Evolutionary conservation across 2,329 filamentous ascomycete species (phyloP), one percentile per base, ranked within the genome.

Genomic region (Trichophyton rubrum): DNA sequence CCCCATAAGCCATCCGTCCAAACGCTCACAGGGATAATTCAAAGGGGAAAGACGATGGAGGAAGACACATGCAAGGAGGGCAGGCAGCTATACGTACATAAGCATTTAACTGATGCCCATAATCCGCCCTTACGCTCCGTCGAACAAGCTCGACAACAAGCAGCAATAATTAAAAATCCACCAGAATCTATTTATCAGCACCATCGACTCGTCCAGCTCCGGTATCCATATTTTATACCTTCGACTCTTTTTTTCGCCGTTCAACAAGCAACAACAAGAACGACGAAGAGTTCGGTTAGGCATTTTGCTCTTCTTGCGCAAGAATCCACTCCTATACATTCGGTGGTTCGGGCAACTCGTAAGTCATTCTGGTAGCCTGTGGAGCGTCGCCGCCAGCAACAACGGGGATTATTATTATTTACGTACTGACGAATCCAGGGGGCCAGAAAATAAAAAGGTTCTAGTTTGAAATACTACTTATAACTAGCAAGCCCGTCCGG

Each of bases 321-420:
- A 38, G 33, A 51, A 53, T 55, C 51, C 51, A 55, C 51, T 55
- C 9, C 51, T 55, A 35, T 35, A 53, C 27, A 55, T 27, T 55
- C 51, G 51, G 51, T 30, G 51, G 51, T 55, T 55, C 27, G 51
- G 51, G 51, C 27, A 35, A 27, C n/a, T 55, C 51, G 24, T 55
- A 35, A 27, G 40, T 43, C 15, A 7, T 2, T 55, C 27, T 20
- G 33, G 33, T 9, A 9, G 33, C 27, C 33, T 27, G 51, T 55
- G 51, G 51, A 55, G 24, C 27, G 33, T 33, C 30, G 51, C 30
- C n/a, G 51, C 7, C 9, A 33, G 49, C 33, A 30, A 55, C 51
- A 33, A 51, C 27, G 22, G 20, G 11, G 1, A 30, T 38, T 38
- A 13, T 35, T 8, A 30, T 15, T 55, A 55, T 35, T 55, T 55